Percentiles rank a stretch among this genome's conserved stretches.
Conservation (phyloP, 768 basidiomycete genomes). For the Mycena rosella region DNA sequence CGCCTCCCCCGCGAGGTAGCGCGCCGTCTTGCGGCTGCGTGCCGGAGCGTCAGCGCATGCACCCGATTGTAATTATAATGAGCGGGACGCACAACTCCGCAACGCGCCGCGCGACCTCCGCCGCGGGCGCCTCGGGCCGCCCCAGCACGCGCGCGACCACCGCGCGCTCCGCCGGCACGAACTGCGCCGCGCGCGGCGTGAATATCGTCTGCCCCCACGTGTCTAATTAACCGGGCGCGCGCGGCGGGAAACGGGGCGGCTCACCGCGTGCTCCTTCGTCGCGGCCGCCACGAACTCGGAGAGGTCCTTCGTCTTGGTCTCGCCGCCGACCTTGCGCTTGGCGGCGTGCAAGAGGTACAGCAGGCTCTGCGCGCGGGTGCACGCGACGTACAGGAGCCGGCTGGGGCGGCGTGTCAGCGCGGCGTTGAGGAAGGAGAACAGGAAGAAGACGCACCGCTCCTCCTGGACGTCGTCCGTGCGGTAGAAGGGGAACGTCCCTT, state of each 20-base stretch:
- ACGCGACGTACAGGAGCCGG: slow-evolving; percentile 89
- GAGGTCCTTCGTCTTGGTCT: slow-evolving; percentile 61
- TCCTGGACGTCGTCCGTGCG: slow-evolving; percentile 83
- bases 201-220: slow-evolving; percentile 64
- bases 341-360: slow-evolving; percentile 68
- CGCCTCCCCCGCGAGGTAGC: slow-evolving; percentile 37
- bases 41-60: slow-evolving; percentile 13
- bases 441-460: slow-evolving; percentile 66
- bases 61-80: slow-evolving; percentile 1
- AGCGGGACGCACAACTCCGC: slow-evolving; percentile 64
- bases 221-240: too few species aligned
- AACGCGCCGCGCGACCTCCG: slow-evolving; percentile 55
- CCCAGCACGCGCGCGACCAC: slow-evolving; percentile 69
- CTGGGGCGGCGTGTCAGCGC: slow-evolving; percentile 50
- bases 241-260: slow-evolving; percentile 24
- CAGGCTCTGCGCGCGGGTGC: slow-evolving; percentile 84
- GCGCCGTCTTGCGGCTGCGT: slow-evolving; percentile 45
- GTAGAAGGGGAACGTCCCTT: slow-evolving; percentile 81
- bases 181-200: slow-evolving; percentile 54
- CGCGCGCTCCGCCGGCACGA: slow-evolving; percentile 57
- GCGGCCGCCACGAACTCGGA: slow-evolving; percentile 71
- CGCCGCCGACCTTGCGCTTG: slow-evolving; percentile 67
- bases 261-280: slow-evolving; percentile 57
- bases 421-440: too few species aligned
- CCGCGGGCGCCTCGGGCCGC: slow-evolving; percentile 58